Evolutionary conservation across 495 filamentous ascomycete genomes (phyloP).

Genomic region (Xylaria sp.): DNA sequence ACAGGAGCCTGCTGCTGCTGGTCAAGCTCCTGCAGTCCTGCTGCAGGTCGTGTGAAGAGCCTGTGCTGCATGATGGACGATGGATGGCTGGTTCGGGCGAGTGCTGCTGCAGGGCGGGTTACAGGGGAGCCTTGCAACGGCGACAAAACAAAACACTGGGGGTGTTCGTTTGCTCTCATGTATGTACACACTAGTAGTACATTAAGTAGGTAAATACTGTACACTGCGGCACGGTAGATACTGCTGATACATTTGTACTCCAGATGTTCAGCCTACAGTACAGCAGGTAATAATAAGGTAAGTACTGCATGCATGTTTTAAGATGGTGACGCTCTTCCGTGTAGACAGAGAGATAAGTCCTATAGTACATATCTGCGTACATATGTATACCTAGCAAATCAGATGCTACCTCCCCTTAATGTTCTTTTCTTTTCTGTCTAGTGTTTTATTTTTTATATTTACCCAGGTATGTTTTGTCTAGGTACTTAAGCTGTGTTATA

Average conservation of each 20-base stretch:
- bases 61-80: constrained; percentile 17
- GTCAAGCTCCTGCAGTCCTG: constrained; percentile 10
- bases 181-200: no score
- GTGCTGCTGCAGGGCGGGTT: constrained; percentile 6
- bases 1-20: constrained; percentile 7
- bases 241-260: neutral
- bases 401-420: neutral
- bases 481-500: neutral
- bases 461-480: no score
- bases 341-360: no score
- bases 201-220: neutral
- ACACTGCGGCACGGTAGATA: neutral
- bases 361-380: no score
- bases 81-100: constrained; percentile 17
- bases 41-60: constrained; percentile 5
- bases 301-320: no score
- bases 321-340: no score
- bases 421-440: neutral
- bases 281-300: neutral
- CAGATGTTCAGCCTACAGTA: neutral
- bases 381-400: no score
- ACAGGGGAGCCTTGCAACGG: constrained; percentile 3
- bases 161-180: constrained; percentile 5
- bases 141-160: constrained; percentile 1
- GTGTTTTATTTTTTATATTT: no score